Evolutionary conservation across 1,284 basidiomycete genomes (phyloP).

Genomic region (Phylloporus gajari): DNA sequence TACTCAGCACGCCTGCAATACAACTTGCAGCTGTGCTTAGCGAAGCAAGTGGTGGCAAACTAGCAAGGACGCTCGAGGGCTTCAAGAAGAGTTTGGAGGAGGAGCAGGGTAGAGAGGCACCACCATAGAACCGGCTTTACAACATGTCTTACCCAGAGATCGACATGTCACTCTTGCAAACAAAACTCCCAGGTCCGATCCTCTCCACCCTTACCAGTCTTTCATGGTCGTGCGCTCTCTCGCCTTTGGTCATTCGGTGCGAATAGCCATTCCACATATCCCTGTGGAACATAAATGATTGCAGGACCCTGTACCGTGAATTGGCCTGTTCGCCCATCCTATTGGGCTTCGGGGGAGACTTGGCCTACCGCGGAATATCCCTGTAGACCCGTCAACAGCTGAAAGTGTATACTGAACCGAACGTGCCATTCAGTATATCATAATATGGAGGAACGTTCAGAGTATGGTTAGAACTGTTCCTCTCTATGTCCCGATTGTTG

Average conservation of each 20-base stretch:
- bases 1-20: constrained; percentile 75
- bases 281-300: constrained; percentile 87
- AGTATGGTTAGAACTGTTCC: constrained; percentile 89
- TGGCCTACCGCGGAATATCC: constrained; percentile 84
- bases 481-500: constrained; percentile 39
- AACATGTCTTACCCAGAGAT: constrained; percentile 8
- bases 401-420: constrained; percentile 13
- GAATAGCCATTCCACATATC: constrained; percentile 84
- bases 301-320: constrained; percentile 77
- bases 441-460: constrained; percentile 86
- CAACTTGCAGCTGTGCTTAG: constrained; percentile 76
- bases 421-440: constrained; percentile 86
- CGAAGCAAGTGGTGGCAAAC: constrained; percentile 76
- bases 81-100: constrained; percentile 80
- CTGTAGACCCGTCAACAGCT: constrained; percentile 49
- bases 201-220: constrained; percentile 76
- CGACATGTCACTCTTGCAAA: constrained; percentile 56
- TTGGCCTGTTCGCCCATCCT: constrained; percentile 59
- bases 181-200: constrained; percentile 85
- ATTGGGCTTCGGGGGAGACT: constrained; percentile 67
- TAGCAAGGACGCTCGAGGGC: constrained; percentile 82
- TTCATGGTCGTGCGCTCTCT: constrained; percentile 70
- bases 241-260: constrained; percentile 92
- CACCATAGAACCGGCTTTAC: too few species aligned
- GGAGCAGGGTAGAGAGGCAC: constrained; percentile 41